Evolutionary conservation across 225 moss, liverwort and hornwort species (phyloP), one percentile per base, ranked within the genome.

Genomic region (Pseudisothecium myosuroides): DNA sequence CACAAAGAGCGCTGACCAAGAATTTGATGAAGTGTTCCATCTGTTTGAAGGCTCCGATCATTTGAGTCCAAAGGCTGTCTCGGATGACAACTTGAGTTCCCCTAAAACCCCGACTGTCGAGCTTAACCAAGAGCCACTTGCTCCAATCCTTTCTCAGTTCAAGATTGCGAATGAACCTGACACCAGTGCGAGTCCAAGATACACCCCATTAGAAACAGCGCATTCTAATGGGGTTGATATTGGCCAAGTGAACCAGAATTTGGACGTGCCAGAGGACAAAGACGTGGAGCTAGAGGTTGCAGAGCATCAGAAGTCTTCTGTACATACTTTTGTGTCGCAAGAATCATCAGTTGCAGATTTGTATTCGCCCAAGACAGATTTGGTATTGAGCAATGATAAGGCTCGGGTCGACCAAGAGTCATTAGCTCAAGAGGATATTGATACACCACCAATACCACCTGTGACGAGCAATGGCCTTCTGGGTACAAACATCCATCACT

Each of bases 1-100:
- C 32, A 39, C 47, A 56, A 36, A 87, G 83, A 79, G 72, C 37
- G 17, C 58, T 39, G 63, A 75, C 24, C 67, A 66, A 84, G 86
- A 90, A 75, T 69, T 58, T 88, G 84, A 84, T 69, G 93, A 93
- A 85, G 84, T 88, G 24, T 89, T 90, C 78, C 83, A 93, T 73
- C 12, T 65, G 58, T 84, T 89, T 60, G 84, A 88, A 80, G 72
- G 45, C 43, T 74, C 83, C 20, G 81, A 69, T 45, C 80, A 84
- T 64, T 39, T 66, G 81, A 82, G 63, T 29, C 34, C 52, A 14
- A 82, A 83, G 43, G 49, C 12, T 36, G 68, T n/a, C 71, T 69
- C 47, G 50, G 66, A 41, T 76, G 87, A 90, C 24, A 62, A 75
- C 74, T 71, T 80, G 61, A 74, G 81, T 67, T 87, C 84, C 83